Base-by-base conservation (phyloP, 2,329 filamentous ascomycete species). In the Calonectria pseudoturangicola region DNA sequence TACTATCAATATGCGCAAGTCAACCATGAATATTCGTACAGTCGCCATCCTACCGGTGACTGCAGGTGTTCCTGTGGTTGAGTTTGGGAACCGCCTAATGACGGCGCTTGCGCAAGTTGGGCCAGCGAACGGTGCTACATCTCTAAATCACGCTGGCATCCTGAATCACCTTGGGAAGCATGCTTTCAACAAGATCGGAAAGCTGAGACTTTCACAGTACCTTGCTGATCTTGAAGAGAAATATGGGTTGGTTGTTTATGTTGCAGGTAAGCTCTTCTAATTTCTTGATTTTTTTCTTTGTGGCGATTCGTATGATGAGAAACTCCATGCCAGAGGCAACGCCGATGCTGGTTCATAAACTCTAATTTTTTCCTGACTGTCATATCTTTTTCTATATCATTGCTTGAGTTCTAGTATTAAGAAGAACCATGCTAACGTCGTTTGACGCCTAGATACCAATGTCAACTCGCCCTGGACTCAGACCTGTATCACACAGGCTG, bases 391-490 rank as follows among this genome's bases (percentile, higher is more conserved):
- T 30, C 18, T 13, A 27, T 45, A n/a, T 70, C 43, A 15, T 73
- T 65, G 43, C 50, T 75, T 66, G 63, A 60, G 68, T 68, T 28
- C 33, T 63, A 47, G 47, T 28, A 50, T 54, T 33, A 39, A 43
- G n/a, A 48, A 43, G 43, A 30, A 41, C 33, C 6, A 67, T 73
- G 77, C 83, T 86, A 81, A 84, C 74, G 45, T 62, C 73, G 60
- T 66, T 74, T 36, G 25, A 58, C n/a, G 56, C n/a, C 66, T 60
- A 93, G 97, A 99, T 83, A 99, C 97, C 5, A 98, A 93, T 73
- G 97, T 98, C 79, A 98, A 98, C 79, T 95, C 97, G 2, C 96
- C 96, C 0, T 99, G 97, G 97, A 99, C 97, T 0, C 95, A 98
- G 81, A 98, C 97, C 0, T 99, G 97, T 82, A 98, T 99, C 76